Conservation (phyloP, 371 early-diverging fungal species). For the Apophysomyces elegans region DNA sequence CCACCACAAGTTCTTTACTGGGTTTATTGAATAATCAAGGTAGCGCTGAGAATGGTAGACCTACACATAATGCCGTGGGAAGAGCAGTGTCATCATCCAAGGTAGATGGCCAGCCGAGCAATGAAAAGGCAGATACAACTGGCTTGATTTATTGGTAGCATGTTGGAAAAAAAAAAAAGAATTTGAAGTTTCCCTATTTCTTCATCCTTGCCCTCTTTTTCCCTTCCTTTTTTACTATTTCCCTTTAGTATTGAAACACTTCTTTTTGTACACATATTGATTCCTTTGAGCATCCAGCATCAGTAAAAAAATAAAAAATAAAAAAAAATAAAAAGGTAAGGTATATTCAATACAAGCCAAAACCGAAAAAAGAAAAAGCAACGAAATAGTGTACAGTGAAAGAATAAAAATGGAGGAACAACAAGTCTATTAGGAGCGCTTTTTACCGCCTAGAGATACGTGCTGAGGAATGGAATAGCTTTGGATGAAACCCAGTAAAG, state of each 20-base stretch:
- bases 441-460: slow-evolving; percentile 23
- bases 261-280: background rate
- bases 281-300: background rate
- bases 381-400: background rate
- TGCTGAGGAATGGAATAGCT: slow-evolving; percentile 42
- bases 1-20: slow-evolving; percentile 15
- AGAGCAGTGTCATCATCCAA: background rate
- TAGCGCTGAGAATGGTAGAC: background rate
- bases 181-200: too few species aligned
- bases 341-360: too few species aligned
- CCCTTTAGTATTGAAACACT: too few species aligned
- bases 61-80: background rate
- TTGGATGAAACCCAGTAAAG: slow-evolving; percentile 42
- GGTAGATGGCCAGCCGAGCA: background rate
- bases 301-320: background rate
- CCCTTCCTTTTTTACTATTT: too few species aligned
- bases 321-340: too few species aligned
- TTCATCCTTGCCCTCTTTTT: background rate
- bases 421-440: background rate
- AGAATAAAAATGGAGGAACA: background rate
- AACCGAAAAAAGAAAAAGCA: background rate
- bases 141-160: slow-evolving; percentile 6
- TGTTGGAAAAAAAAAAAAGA: background rate
- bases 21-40: slow-evolving; percentile 14
- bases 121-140: background rate